phyloP scores from a whole-genome alignment of 208 protist genomes.

The Leishmania aethiopica region DNA sequence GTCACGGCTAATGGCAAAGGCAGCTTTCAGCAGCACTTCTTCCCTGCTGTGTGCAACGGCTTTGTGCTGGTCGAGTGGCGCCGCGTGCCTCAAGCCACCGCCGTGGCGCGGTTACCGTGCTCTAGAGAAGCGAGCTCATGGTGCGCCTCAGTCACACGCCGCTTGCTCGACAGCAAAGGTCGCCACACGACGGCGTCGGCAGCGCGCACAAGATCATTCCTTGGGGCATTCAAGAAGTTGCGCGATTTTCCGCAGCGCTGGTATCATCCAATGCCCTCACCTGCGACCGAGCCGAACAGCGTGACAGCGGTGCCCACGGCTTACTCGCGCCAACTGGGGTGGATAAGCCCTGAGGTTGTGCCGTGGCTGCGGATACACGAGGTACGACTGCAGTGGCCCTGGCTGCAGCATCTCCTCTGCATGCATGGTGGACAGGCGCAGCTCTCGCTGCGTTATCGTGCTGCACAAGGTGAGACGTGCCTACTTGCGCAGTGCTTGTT shows the following conservation, averaged over 20 bases:
- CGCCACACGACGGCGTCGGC: background rate
- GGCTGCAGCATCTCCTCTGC: constrained; percentile 34
- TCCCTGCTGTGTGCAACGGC: constrained; percentile 20
- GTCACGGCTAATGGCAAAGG: background rate
- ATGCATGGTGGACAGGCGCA: constrained; percentile 30
- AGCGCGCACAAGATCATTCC: background rate
- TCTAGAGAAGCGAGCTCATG: background rate
- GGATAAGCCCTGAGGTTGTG: constrained; percentile 19
- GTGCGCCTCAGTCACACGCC: constrained; percentile 6
- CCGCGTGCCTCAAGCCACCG: background rate
- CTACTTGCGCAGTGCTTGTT: constrained; percentile 11
- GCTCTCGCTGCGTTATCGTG: constrained; percentile 4
- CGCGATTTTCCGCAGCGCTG: background rate
- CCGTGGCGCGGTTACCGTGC: background rate
- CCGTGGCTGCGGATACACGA: constrained; percentile 27
- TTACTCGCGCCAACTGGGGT: background rate
- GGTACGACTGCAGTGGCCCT: constrained; percentile 33
- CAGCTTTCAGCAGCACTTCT: background rate
- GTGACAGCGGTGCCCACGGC: background rate
- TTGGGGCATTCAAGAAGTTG: background rate
- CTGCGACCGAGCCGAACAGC: background rate
- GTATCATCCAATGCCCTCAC: background rate
- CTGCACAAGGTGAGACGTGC: background rate
- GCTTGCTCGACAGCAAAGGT: background rate
- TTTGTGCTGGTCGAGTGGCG: constrained; percentile 30